phyloP scores from a whole-genome alignment of 176 grass and related monocot genomes.

The Melocanna baccifera region DNA sequence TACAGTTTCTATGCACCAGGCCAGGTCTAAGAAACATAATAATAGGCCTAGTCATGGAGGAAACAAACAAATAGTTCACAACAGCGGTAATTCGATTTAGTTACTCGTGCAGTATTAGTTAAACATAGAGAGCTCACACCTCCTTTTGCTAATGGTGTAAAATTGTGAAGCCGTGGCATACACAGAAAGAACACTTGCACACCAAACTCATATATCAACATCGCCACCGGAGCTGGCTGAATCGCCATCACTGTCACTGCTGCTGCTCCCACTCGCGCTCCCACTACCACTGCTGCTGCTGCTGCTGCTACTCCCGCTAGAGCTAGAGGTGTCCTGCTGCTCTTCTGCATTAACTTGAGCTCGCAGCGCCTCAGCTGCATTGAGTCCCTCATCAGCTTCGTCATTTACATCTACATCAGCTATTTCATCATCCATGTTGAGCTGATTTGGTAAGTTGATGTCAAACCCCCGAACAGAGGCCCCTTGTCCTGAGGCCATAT shows the following conservation, averaged over 20 bases:
- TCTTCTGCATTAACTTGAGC: conserved; percentile 64
- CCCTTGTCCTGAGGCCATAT: conserved; percentile 22
- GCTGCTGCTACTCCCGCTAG: conserved; percentile 47
- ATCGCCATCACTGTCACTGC: conserved; percentile 59
- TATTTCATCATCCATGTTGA: conserved; percentile 75
- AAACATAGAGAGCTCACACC: conserved; percentile 2
- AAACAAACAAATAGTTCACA: conserved; percentile 1
- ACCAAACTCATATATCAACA: conserved; percentile 46
- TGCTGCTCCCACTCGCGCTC: conserved; percentile 59
- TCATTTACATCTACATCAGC: conserved; percentile 83
- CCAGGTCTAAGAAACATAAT: neutral
- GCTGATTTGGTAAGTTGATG: conserved; percentile 67
- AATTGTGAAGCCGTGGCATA: conserved; percentile 4
- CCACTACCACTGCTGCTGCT: conserved; percentile 58
- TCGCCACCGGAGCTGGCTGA: conserved; percentile 64
- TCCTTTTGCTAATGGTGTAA: neutral
- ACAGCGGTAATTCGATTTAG: neutral
- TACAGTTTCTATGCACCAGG: conserved; percentile 15
- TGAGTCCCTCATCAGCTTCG: conserved; percentile 64
- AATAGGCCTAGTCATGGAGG: neutral
- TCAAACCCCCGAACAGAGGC: conserved; percentile 42
- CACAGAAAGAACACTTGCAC: conserved; percentile 1
- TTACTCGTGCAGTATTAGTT: neutral
- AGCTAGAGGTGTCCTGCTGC: conserved; percentile 50
- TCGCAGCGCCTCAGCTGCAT: conserved; percentile 69